Percentiles rank a stretch among this genome's conserved stretches.
phyloP scores from a whole-genome alignment of 2,329 filamentous ascomycete genomes.

The Xylariomycetidae sp. region DNA sequence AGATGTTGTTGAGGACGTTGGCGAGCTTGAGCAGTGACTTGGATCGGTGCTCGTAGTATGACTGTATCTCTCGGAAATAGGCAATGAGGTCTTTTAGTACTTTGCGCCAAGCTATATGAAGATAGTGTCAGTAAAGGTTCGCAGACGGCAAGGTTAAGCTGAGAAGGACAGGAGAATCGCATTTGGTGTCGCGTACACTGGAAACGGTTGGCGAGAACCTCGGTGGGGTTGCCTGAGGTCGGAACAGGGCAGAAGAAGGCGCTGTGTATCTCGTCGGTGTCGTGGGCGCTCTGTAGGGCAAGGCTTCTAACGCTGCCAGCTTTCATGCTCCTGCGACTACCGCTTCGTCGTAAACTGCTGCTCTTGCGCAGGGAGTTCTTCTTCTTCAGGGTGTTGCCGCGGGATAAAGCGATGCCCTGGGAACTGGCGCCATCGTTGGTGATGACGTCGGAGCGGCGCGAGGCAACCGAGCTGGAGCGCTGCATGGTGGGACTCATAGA shows the following conservation, averaged over 20 bases:
- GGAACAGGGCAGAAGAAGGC: constrained; percentile 88
- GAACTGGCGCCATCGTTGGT: constrained; percentile 32
- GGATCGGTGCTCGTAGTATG: constrained; percentile 77
- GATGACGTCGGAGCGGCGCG: constrained; percentile 43
- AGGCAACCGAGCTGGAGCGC: constrained; percentile 53
- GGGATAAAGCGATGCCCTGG: constrained; percentile 33
- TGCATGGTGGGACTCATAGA: constrained; percentile 37
- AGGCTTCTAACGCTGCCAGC: constrained; percentile 84
- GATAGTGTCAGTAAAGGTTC: constrained; percentile 7
- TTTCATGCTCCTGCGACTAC: constrained; percentile 73
- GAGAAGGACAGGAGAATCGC: neutral
- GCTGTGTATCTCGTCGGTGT: constrained; percentile 68
- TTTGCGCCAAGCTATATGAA: constrained; percentile 75
- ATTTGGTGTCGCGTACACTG: constrained; percentile 55
- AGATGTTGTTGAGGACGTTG: constrained; percentile 76
- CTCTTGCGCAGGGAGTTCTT: constrained; percentile 70
- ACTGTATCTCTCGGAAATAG: constrained; percentile 89
- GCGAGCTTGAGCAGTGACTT: constrained; percentile 79
- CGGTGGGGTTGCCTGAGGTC: constrained; percentile 80
- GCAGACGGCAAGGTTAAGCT: neutral
- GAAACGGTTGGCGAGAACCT: constrained; percentile 79
- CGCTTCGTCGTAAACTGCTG: constrained; percentile 69
- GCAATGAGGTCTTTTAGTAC: constrained; percentile 88
- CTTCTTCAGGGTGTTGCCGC: constrained; percentile 78
- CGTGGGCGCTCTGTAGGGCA: constrained; percentile 60